A percentile compares a stretch with the other conserved stretches of the same genome.
phyloP scores from a whole-genome alignment of 805 yeast species.

The Barnettozyma populi region DNA sequence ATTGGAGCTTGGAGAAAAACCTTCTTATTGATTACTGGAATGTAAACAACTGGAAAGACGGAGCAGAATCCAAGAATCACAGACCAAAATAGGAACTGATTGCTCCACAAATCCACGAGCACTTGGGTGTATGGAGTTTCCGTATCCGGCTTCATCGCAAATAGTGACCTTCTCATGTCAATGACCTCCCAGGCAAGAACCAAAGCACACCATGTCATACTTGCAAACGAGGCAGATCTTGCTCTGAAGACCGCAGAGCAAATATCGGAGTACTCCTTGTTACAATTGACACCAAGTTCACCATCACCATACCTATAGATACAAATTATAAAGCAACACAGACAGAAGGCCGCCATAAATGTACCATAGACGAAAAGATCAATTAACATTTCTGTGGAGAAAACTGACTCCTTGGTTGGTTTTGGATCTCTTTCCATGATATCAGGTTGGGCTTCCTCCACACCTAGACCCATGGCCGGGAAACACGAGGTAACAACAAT shows the following conservation, averaged over 20 bases:
- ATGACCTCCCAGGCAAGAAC: slow-evolving; percentile 80
- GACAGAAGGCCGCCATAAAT: slow-evolving; percentile 65
- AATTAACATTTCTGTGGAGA: slow-evolving; percentile 58
- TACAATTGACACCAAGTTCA: slow-evolving; percentile 62
- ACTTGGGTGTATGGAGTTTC: slow-evolving; percentile 55
- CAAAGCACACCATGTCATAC: slow-evolving; percentile 77
- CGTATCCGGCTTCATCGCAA: slow-evolving; percentile 61
- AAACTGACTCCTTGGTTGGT: slow-evolving; percentile 47
- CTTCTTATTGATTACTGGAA: slow-evolving; percentile 72
- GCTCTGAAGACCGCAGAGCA: slow-evolving; percentile 69
- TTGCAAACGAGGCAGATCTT: slow-evolving; percentile 71
- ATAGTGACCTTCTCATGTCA: slow-evolving; percentile 62
- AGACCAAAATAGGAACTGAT: slow-evolving; percentile 78
- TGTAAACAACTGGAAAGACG: slow-evolving; percentile 76
- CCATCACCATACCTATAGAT: slow-evolving; percentile 67
- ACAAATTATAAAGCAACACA: slow-evolving; percentile 57
- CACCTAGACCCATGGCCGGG: slow-evolving; percentile 81
- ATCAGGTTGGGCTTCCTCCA: slow-evolving; percentile 59
- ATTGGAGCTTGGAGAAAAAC: slow-evolving; percentile 72
- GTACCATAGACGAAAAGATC: slow-evolving; percentile 72
- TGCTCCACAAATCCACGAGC: slow-evolving; percentile 62
- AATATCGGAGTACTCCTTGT: slow-evolving; percentile 36
- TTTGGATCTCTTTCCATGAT: slow-evolving; percentile 62
- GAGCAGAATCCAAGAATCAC: slow-evolving; percentile 60
- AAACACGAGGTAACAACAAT: slow-evolving; percentile 74